These are phyloP conservation scores for Fusarium tjaetaba DNA, from an alignment of 2,329 filamentous ascomycete species.

Conservation along the genomic window DNA sequence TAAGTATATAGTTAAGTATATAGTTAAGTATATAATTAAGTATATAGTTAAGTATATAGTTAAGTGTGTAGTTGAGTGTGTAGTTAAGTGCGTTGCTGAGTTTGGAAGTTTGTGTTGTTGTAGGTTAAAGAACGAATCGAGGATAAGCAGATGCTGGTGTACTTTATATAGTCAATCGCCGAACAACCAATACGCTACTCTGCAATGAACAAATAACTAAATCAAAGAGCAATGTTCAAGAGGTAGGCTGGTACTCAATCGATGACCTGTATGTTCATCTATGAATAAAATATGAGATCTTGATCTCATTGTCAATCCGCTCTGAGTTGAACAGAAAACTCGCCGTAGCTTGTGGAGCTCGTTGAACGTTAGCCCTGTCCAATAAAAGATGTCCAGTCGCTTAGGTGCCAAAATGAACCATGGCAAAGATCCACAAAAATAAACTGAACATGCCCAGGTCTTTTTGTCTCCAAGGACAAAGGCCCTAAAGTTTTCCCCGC, in stretches of 20 bases:
- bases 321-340: background rate
- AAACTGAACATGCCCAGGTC: background rate
- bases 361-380: background rate
- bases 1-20: no score
- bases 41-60: no score
- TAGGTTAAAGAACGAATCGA: background rate
- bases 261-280: accelerated
- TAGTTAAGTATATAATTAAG: no score
- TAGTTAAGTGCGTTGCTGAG: no score
- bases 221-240: background rate
- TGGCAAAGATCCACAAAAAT: background rate
- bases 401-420: background rate
- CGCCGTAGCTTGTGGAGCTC: background rate
- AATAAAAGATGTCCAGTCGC: background rate
- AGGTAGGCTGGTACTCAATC: background rate
- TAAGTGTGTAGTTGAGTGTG: no score
- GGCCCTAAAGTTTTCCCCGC: background rate
- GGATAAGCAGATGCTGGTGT: accelerated
- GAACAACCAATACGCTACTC: background rate
- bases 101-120: no score
- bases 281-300: no score
- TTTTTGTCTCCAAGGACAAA: no score
- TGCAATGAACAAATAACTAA: background rate
- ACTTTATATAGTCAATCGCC: background rate
- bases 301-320: background rate